Evolutionary conservation across 352 stramenopile genomes (phyloP).

Genomic region (Phytophthora kernoviae): DNA sequence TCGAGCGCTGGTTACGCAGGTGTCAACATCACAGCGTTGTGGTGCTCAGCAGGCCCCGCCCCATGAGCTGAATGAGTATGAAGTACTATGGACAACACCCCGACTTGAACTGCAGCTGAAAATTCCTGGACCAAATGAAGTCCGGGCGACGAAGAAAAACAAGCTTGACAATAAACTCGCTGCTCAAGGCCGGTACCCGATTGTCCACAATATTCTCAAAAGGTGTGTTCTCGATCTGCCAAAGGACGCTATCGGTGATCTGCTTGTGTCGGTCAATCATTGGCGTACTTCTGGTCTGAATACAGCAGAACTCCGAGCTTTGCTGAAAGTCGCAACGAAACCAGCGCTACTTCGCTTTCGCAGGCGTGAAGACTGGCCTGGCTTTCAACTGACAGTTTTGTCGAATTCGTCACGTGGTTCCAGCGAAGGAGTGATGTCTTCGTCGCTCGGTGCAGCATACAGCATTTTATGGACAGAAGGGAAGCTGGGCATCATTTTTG

Average conservation of each 20-base stretch:
- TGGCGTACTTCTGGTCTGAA: conserved; percentile 28
- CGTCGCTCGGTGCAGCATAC: conserved; percentile 29
- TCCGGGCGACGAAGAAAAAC: conserved; percentile 1
- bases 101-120: conserved; percentile 38
- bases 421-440: conserved; percentile 7
- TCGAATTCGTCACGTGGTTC: conserved; percentile 17
- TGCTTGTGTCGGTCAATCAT: conserved; percentile 46
- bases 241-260: conserved; percentile 37
- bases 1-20: conserved; percentile 3
- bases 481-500: conserved; percentile 49
- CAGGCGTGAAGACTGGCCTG: conserved; percentile 9
- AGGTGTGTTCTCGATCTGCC: conserved; percentile 40
- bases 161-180: background rate
- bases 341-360: conserved; percentile 46
- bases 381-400: conserved; percentile 26
- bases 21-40: conserved; percentile 8
- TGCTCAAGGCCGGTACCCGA: conserved; percentile 21
- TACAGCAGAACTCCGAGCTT: conserved; percentile 29
- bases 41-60: conserved; percentile 6
- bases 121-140: conserved; percentile 11
- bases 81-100: conserved; percentile 28
- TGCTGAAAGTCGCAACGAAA: conserved; percentile 38
- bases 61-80: conserved; percentile 30
- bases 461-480: conserved; percentile 47
- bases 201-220: conserved; percentile 35